These are phyloP conservation scores for Vishniacozyma victoriae DNA, from an alignment of 768 basidiomycete genomes.

Conservation along the genomic window DNA sequence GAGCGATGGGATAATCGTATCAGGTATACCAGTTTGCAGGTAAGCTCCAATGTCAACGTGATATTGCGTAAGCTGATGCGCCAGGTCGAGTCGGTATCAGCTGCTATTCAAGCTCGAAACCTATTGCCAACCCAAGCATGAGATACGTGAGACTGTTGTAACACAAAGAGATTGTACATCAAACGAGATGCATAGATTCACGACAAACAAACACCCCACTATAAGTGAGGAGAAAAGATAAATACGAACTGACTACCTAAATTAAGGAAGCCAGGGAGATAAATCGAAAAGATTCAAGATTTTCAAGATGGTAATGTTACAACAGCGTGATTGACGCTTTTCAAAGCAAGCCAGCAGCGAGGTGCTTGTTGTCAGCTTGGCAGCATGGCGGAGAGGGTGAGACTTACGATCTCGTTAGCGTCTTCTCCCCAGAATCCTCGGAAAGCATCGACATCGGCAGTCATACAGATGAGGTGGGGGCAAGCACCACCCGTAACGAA, in stretches of 20 bases:
- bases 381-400: background rate
- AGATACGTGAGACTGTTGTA: no score
- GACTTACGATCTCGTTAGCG: constrained; percentile 21
- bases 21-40: constrained; percentile 77
- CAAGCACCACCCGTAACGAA: constrained; percentile 34
- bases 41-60: constrained; percentile 47
- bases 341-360: background rate
- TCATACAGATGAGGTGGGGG: constrained; percentile 25
- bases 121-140: constrained; percentile 2
- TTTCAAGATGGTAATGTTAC: no score
- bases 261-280: no score
- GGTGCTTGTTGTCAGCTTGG: background rate
- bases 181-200: no score
- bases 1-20: constrained; percentile 96
- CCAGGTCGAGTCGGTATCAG: constrained; percentile 19
- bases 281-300: no score
- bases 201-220: no score
- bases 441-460: constrained; percentile 22
- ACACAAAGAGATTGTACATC: no score
- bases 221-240: no score
- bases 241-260: no score
- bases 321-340: constrained; percentile 1
- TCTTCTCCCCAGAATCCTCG: constrained; percentile 14
- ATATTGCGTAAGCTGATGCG: background rate
- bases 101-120: constrained; percentile 5